phyloP scores from a whole-genome alignment of 2,329 filamentous ascomycete species.

The Monosporascus sp. region DNA sequence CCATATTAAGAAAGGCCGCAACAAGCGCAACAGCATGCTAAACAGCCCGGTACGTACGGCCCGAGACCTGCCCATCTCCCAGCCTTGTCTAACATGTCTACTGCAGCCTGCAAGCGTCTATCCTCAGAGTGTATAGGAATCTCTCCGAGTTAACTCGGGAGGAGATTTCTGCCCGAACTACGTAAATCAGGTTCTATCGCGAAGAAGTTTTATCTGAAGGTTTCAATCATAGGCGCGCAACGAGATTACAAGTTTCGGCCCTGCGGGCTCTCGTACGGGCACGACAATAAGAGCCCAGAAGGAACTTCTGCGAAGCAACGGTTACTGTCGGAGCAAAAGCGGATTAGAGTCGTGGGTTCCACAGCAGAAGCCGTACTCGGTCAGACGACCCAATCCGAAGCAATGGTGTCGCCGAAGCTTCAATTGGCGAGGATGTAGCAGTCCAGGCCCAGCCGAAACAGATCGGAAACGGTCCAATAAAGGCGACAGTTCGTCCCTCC shows the following conservation, averaged over 20 bases:
- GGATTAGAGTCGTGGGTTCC: background rate
- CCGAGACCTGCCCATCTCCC: background rate
- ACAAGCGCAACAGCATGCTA: conserved; percentile 89
- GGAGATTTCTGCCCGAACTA: background rate
- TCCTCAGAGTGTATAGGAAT: conserved; percentile 48
- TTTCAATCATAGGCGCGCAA: background rate
- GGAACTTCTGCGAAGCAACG: background rate
- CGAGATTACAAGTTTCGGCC: background rate
- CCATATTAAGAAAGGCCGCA: conserved; percentile 97
- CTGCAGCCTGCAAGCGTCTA: conserved; percentile 49
- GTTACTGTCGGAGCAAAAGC: background rate
- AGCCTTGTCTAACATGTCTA: conserved; percentile 5
- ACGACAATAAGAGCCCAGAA: background rate
- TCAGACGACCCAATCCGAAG: background rate
- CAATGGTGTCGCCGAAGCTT: background rate
- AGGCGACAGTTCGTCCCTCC: background rate
- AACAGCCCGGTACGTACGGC: conserved; percentile 80
- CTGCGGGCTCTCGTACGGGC: background rate
- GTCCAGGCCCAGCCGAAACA: background rate
- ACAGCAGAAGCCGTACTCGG: background rate
- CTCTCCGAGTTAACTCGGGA: background rate
- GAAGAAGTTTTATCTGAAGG: background rate
- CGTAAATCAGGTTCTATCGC: background rate
- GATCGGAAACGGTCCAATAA: background rate
- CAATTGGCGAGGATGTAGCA: background rate